Base-by-base conservation (phyloP, 2,329 filamentous ascomycete genomes). In the Claviceps paspali region DNA sequence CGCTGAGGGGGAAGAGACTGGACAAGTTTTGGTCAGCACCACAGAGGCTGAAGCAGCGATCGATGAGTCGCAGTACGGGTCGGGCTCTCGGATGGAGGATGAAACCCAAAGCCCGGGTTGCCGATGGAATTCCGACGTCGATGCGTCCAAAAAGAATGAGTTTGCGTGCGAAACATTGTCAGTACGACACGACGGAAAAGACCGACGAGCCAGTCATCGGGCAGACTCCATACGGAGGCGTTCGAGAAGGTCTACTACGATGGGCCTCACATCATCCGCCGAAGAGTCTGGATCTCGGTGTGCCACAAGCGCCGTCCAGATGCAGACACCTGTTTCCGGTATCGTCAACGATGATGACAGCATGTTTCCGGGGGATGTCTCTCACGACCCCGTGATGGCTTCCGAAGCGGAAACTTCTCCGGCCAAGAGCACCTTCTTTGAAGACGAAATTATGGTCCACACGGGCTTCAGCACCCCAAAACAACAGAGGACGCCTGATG, bases 241-340 rank as follows among this genome's bases (percentile, higher is more conserved):
- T 32, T 50, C 53, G 18, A 48, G 54, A 19, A 49, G 55, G 15
- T 55, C 51, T 3, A 55, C 51, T 2, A 47, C 57, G 44, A 47
- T 58, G 44, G 74, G 75, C 2, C 79, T 82, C 43, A 80, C 76
- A 1, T 73, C 76, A 18, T 59, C 84, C 27, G 73, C 73, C 4
- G 61, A 68, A 27, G 69, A 78, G 47, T 58, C 83, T 4, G 67
- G 62, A 41, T 64, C 67, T 18, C 84, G 80, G 79, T 67, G 68
- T 44, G 64, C 77, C 1, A 63, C 63, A 18, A 80, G 72, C 44
- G 73, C 47, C 43, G 47, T 51, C 35, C 56, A 56, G 43, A 18
- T 21, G 11, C 2, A 29, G 4, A 19, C 8, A 3, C 23, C 15
- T 12, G 11, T 5, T 9, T 17, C 15, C 6, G 21, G 10, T 10